Percentiles rank a stretch among this genome's conserved stretches.
Evolutionary conservation across 2,329 filamentous ascomycete genomes (phyloP).

Genomic region (Zymoseptoria passerinii): DNA sequence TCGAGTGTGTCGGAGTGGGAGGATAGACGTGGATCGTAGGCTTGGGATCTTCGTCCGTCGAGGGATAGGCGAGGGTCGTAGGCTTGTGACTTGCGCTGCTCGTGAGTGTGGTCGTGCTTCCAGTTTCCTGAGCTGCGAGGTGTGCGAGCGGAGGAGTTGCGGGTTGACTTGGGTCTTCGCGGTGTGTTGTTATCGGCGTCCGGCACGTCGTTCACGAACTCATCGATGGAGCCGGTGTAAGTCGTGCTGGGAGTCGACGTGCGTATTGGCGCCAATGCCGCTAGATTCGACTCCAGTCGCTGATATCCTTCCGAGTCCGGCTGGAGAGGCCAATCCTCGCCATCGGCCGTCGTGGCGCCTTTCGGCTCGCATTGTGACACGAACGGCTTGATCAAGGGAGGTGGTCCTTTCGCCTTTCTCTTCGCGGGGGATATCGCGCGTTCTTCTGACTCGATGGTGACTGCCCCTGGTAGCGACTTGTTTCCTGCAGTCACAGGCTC

Average conservation of each 20-base stretch:
- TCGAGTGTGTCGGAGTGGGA: conserved; percentile 19
- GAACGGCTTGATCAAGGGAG: conserved; percentile 11
- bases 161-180: conserved; percentile 10
- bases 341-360: conserved; percentile 7
- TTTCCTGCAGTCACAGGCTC: conserved; percentile 8
- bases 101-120: neutral
- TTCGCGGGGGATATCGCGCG: conserved; percentile 10
- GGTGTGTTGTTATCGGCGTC: conserved; percentile 11
- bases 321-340: conserved; percentile 15
- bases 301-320: conserved; percentile 20
- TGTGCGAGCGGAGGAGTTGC: conserved; percentile 9
- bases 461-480: neutral
- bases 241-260: conserved; percentile 17
- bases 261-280: neutral
- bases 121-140: conserved; percentile 9
- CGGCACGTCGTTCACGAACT: conserved; percentile 13
- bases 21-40: conserved; percentile 3
- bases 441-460: conserved; percentile 8
- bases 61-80: neutral
- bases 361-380: conserved; percentile 17
- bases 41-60: neutral
- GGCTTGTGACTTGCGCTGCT: neutral
- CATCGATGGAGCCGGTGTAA: conserved; percentile 25
- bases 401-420: conserved; percentile 14
- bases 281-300: conserved; percentile 16